These are phyloP conservation scores for Albophoma yamanashiensis DNA, from an alignment of 2,329 filamentous ascomycete species.

Conservation along the genomic window DNA sequence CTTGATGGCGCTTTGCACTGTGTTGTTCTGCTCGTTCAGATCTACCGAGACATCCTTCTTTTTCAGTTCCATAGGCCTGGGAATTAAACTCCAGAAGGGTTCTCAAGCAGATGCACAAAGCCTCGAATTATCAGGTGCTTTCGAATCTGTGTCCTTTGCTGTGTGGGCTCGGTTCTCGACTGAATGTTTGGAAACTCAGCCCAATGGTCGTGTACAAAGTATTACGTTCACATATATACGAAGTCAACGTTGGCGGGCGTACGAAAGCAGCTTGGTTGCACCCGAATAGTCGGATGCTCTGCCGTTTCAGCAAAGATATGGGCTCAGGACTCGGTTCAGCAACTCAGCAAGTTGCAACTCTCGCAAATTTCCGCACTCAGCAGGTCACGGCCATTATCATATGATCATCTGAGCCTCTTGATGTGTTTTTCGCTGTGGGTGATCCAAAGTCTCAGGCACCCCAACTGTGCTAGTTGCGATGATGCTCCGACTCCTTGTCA, in stretches of 20 bases:
- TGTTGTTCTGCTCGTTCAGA: not conserved
- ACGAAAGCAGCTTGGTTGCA: not conserved
- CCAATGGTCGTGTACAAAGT: not conserved
- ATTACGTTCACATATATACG: not conserved
- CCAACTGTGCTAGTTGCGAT: not conserved
- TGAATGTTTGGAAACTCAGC: not conserved
- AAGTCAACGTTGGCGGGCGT: not conserved
- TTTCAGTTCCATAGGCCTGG: too few species aligned
- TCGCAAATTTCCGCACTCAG: not conserved
- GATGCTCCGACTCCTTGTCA: not conserved
- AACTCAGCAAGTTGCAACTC: not conserved
- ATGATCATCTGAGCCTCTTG: not conserved
- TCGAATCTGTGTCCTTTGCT: not conserved
- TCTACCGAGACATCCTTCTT: not conserved
- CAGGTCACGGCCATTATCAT: not conserved
- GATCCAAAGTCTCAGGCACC: not conserved
- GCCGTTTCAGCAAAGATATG: not conserved
- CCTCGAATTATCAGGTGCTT: not conserved
- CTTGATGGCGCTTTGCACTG: too few species aligned
- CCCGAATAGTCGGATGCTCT: not conserved
- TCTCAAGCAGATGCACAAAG: not conserved
- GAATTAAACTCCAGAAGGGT: too few species aligned
- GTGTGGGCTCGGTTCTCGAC: not conserved
- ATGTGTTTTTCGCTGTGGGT: not conserved
- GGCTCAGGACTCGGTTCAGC: not conserved